These are phyloP conservation scores for Heterobasidion occidentale DNA, from an alignment of 1,284 basidiomycete species.

Conservation along the genomic window DNA sequence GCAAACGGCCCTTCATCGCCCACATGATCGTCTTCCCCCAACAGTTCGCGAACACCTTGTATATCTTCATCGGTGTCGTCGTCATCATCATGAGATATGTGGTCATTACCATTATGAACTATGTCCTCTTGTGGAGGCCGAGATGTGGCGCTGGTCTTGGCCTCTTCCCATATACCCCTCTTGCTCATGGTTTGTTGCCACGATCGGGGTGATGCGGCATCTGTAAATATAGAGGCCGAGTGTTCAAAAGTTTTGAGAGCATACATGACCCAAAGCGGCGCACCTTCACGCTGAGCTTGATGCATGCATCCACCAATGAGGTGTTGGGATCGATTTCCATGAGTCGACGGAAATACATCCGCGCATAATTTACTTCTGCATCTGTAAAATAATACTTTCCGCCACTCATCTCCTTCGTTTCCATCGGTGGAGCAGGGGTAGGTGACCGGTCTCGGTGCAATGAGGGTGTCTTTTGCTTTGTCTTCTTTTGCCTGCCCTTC, in stretches of 20 bases:
- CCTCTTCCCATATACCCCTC: conserved; percentile 5
- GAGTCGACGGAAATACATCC: conserved; percentile 24
- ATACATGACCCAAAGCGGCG: conserved; percentile 1
- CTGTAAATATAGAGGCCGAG: background rate
- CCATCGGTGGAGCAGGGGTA: background rate
- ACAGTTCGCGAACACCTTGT: no score
- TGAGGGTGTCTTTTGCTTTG: background rate
- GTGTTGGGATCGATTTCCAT: conserved; percentile 30
- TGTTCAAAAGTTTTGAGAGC: conserved; percentile 1
- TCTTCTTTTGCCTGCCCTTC: background rate
- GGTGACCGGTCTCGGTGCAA: background rate
- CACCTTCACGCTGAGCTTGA: conserved; percentile 33
- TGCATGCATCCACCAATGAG: conserved; percentile 20
- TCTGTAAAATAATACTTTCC: conserved; percentile 32
- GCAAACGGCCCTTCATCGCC: no score
- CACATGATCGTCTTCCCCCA: background rate
- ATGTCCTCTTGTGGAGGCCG: background rate
- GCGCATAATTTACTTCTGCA: conserved; percentile 36
- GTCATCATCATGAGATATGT: background rate
- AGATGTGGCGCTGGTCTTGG: background rate
- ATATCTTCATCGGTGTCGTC: background rate
- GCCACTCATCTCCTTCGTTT: background rate
- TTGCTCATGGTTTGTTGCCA: conserved; percentile 4
- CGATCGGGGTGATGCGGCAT: conserved; percentile 10
- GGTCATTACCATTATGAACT: background rate